Conservation (phyloP, 371 early-diverging fungal species). For the Conidiobolus incongruus region DNA sequence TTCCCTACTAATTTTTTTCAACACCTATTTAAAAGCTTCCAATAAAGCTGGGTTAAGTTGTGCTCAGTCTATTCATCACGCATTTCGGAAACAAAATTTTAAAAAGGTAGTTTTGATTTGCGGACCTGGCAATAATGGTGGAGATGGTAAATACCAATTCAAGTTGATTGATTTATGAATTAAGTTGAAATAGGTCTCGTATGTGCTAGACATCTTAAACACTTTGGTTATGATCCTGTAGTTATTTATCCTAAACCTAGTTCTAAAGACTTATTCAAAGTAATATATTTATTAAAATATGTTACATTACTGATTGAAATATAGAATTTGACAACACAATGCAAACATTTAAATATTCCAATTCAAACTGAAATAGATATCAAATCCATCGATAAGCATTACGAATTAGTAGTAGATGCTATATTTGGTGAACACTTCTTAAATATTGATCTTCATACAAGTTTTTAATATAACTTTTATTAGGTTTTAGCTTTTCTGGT, state of each 20-base stretch:
- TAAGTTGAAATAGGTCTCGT: conserved; percentile 34
- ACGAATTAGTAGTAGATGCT: conserved; percentile 62
- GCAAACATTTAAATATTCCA: conserved; percentile 34
- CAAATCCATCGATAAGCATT: conserved; percentile 11
- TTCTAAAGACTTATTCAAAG: conserved; percentile 36
- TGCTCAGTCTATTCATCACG: conserved; percentile 59
- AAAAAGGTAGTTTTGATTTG: conserved; percentile 45
- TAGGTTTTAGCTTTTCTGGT: conserved; percentile 72
- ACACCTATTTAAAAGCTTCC: neutral
- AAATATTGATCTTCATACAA: neutral
- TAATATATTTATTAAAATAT: conserved; percentile 6
- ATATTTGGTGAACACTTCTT: conserved; percentile 36
- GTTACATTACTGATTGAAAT: neutral
- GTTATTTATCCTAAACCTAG: conserved; percentile 59
- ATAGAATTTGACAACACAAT: conserved; percentile 40
- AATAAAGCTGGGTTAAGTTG: conserved; percentile 67
- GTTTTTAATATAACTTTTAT: neutral
- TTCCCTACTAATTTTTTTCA: neutral
- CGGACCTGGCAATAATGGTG: conserved; percentile 90
- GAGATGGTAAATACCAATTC: conserved; percentile 35
- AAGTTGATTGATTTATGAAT: neutral
- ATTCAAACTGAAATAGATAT: conserved; percentile 19
- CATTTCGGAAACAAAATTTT: conserved; percentile 21
- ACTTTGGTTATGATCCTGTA: conserved; percentile 62
- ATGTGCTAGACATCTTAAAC: conserved; percentile 66